Conservation (phyloP, 1,139 yeast species). For the Pichia sp. region DNA sequence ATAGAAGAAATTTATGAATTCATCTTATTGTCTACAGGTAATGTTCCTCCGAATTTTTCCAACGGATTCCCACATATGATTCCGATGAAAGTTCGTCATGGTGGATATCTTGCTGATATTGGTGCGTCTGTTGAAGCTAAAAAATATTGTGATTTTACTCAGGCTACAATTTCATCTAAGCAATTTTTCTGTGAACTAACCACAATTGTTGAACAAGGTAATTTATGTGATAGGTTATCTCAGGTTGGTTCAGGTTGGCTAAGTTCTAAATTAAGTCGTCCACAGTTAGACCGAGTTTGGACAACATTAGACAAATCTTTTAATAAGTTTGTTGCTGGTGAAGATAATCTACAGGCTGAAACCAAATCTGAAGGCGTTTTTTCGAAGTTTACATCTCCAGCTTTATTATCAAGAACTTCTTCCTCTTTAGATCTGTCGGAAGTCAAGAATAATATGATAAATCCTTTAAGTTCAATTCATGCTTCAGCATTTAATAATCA, state of each 20-base stretch:
- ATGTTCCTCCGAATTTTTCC: slow-evolving; percentile 27
- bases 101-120: slow-evolving; percentile 56
- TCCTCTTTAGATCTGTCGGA: slow-evolving; percentile 40
- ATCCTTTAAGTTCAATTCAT: not conserved
- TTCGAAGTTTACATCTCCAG: slow-evolving; percentile 61
- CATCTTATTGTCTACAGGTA: slow-evolving; percentile 32
- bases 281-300: slow-evolving; percentile 81
- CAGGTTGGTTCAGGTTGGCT: slow-evolving; percentile 36
- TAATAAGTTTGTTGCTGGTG: slow-evolving; percentile 87
- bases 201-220: slow-evolving; percentile 35
- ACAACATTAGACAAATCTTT: slow-evolving; percentile 76
- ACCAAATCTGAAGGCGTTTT: slow-evolving; percentile 51
- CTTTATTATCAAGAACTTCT: slow-evolving; percentile 44
- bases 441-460: slow-evolving; percentile 1
- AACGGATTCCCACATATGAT: slow-evolving; percentile 49
- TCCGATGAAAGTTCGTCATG: slow-evolving; percentile 54
- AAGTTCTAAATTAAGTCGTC: slow-evolving; percentile 41
- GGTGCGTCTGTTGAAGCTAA: slow-evolving; percentile 55
- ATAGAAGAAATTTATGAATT: slow-evolving; percentile 74
- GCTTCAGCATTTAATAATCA: not conserved
- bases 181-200: slow-evolving; percentile 36
- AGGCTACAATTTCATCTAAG: slow-evolving; percentile 37
- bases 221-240: slow-evolving; percentile 39
- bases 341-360: slow-evolving; percentile 37
- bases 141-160: slow-evolving; percentile 50